Evolutionary conservation across 2,329 filamentous ascomycete genomes (phyloP).

Genomic region (Penicillium janthinellum): DNA sequence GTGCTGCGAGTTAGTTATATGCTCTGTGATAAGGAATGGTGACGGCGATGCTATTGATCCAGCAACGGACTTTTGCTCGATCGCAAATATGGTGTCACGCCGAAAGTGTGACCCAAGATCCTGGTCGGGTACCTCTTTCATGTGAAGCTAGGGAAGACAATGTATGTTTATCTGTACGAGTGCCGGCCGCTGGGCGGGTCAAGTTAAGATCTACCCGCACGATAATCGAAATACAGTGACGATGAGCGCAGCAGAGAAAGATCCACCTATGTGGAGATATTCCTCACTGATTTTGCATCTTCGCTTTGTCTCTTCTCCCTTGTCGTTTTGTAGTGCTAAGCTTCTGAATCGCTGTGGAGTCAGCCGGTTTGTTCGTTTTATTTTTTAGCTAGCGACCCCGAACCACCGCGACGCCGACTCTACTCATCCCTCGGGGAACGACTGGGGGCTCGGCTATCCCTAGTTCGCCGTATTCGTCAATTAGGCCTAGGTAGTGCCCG

Average conservation of each 20-base stretch:
- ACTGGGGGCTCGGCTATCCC: neutral
- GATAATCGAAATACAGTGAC: neutral
- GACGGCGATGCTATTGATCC: neutral
- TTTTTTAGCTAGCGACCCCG: neutral
- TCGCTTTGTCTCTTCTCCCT: neutral
- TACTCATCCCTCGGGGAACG: neutral
- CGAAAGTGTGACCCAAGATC: neutral
- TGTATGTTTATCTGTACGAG: neutral
- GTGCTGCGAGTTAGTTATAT: constrained; percentile 51
- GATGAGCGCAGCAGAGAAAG: neutral
- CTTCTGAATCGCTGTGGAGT: neutral
- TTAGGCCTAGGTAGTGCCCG: neutral
- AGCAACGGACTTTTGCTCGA: neutral
- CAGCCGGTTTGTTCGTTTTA: neutral
- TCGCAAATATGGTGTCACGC: neutral
- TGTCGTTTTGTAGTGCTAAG: neutral
- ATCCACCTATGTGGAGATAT: neutral
- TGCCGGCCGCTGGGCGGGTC: neutral
- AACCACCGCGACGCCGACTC: neutral
- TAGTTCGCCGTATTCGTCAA: neutral
- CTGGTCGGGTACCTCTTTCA: neutral
- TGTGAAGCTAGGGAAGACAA: neutral
- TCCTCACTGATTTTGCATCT: neutral
- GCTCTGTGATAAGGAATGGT: constrained; percentile 42
- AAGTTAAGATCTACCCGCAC: neutral